Conservation (phyloP, 305 asterid species). For the Stenogyne calaminthoides region DNA sequence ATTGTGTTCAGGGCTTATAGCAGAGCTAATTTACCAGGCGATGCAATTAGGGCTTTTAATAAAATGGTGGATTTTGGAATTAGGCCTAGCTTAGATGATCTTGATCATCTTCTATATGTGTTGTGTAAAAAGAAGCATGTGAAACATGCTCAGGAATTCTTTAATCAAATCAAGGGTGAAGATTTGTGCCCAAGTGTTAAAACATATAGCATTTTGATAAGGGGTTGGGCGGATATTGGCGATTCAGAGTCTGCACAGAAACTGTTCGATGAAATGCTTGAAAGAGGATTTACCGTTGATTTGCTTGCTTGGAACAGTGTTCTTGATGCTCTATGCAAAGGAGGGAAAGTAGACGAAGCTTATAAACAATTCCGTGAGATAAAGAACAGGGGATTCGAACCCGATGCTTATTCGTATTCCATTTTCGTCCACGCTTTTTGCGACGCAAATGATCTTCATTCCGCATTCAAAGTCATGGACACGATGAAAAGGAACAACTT, state of each 20-base stretch:
- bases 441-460: conserved; percentile 57
- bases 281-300: conserved; percentile 58
- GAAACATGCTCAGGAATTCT: conserved; percentile 69
- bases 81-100: conserved; percentile 59
- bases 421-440: conserved; percentile 75
- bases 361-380: conserved; percentile 53
- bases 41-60: conserved; percentile 81
- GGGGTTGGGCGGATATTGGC: conserved; percentile 82
- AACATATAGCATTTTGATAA: conserved; percentile 77
- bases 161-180: conserved; percentile 50
- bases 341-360: conserved; percentile 75
- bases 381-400: conserved; percentile 60
- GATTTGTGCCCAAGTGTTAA: conserved; percentile 53
- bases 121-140: conserved; percentile 77
- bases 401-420: conserved; percentile 80
- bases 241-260: conserved; percentile 50
- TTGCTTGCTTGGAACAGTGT: conserved; percentile 79
- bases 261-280: conserved; percentile 83
- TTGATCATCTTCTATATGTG: conserved; percentile 66
- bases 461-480: conserved; percentile 70
- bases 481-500: conserved; percentile 73
- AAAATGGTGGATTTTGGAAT: conserved; percentile 87
- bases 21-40: conserved; percentile 79
- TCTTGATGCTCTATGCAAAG: conserved; percentile 73
- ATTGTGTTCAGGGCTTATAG: conserved; percentile 69